Evolutionary conservation across 805 yeast species (phyloP).

Genomic region (Nakazawaea ishiwadae): DNA sequence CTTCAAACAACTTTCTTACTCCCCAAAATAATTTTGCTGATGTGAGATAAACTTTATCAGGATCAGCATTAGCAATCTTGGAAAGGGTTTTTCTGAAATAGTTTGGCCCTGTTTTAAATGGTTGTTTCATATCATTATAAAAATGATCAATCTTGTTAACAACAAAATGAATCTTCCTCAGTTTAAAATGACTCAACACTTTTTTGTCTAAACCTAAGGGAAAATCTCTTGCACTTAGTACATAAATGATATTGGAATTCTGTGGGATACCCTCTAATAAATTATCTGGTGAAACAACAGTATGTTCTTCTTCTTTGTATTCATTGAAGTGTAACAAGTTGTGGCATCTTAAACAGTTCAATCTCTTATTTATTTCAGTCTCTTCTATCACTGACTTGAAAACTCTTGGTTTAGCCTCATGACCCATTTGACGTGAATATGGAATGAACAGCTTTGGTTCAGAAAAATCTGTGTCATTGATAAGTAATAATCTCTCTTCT

Average conservation of each 20-base stretch:
- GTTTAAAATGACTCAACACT: conserved; percentile 27
- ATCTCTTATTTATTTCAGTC: conserved; percentile 10
- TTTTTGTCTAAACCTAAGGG: conserved; percentile 51
- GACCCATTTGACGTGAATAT: conserved; percentile 1
- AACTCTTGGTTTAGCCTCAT: conserved; percentile 8
- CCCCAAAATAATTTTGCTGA: conserved; percentile 56
- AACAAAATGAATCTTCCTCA: conserved; percentile 33
- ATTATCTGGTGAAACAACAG: conserved; percentile 24
- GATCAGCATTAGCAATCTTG: conserved; percentile 23
- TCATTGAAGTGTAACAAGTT: conserved; percentile 42
- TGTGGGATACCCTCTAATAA: conserved; percentile 35
- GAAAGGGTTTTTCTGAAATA: conserved; percentile 29
- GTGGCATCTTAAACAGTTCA: conserved; percentile 53
- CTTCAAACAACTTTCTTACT: conserved; percentile 30
- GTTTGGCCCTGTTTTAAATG: conserved; percentile 19
- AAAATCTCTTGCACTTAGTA: conserved; percentile 65
- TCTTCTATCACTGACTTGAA: conserved; percentile 5
- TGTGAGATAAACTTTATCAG: conserved; percentile 37
- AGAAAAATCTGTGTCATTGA: conserved; percentile 16
- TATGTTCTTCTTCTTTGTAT: conserved; percentile 31
- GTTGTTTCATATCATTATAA: conserved; percentile 18
- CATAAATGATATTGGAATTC: conserved; percentile 47
- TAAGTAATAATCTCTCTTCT: conserved; percentile 26
- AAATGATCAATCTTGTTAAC: conserved; percentile 37
- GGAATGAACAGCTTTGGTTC: conserved; percentile 8